Base-by-base conservation (phyloP, 2,329 filamentous ascomycete genomes). In the Trichoderma sp. region DNA sequence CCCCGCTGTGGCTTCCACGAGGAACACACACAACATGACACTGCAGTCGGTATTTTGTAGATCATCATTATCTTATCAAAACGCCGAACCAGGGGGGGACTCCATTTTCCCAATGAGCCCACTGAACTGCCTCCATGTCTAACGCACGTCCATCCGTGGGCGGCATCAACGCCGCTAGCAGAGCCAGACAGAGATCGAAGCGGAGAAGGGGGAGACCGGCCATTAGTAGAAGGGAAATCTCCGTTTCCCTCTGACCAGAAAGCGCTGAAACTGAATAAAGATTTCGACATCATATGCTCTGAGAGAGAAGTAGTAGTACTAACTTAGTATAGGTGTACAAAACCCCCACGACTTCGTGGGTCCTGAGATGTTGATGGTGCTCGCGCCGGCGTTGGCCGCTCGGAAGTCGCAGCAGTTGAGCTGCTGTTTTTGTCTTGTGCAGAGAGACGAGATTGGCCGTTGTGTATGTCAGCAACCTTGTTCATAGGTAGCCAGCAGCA, bases 21-120 rank as follows among this genome's bases (percentile, higher is more conserved):
- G 15, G 58, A 43, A 61, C 28, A 52, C 47, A 12, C 21, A 24
- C 21, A 24, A 61, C 28, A 52, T 34, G 3, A 12, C 10, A 39
- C 34, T 39, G 34, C 34, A 39, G 34, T 39, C 34, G 10, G 34
- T 39, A 14, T 39, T 41, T 28, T 55, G 59, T 52, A 63, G 59
- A 63, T 63, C 59, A 63, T 63, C 59, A 63, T 55, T 63, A 63
- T 63, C 59, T 63, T 63, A 63, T 63, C 59, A 55, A 34, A 51
- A 51, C 41, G 48, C 26, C 41, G 28, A 28, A 44, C n/a, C n/a
- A 47, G n/a, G 7, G 28, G n/a, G 7, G 28, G 3, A 14, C 34
- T 39, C 34, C 34, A 39, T 39, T 39, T 2, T 39, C 34, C 19
- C 41, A 14, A 14, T 47, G n/a, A 63, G 50, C 50, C 59, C 59